Conservation (phyloP, 2,329 filamentous ascomycete genomes). For the Teratosphaeria zuluensis region DNA sequence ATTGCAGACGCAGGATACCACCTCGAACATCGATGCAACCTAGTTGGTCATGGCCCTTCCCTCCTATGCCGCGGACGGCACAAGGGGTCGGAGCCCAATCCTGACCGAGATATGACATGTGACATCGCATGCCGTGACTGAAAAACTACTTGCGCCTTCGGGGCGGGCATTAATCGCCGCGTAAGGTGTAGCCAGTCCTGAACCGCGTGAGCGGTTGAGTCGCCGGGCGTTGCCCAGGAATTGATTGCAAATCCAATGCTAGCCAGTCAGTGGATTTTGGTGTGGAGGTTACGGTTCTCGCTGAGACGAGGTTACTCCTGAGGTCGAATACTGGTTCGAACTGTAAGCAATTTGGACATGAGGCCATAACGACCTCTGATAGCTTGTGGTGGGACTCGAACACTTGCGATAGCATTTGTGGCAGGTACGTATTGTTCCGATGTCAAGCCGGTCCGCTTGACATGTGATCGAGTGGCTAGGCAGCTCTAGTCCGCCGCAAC, state of each 20-base stretch:
- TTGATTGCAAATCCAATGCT: neutral
- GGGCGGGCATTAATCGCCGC: neutral
- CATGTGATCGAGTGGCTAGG: neutral
- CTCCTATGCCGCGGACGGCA: neutral
- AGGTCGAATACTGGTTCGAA: neutral
- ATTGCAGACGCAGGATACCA: neutral
- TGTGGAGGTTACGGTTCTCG: neutral
- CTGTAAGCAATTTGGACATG: neutral
- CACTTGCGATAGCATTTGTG: neutral
- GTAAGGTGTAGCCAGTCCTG: neutral
- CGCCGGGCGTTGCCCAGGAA: too few species aligned
- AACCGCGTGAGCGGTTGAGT: neutral
- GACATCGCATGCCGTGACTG: neutral
- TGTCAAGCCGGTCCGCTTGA: neutral
- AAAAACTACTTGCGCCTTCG: neutral
- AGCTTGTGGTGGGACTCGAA: neutral
- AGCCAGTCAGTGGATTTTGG: neutral
- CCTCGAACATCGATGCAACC: too few species aligned
- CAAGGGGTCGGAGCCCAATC: neutral
- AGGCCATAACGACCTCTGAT: neutral
- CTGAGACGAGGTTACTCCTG: neutral
- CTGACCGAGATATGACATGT: neutral
- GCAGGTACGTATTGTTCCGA: neutral
- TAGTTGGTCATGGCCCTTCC: neutral
- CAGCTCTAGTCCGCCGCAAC: neutral